Base-by-base conservation (phyloP, 2,329 filamentous ascomycete genomes). In the Curvularia spicifera region DNA sequence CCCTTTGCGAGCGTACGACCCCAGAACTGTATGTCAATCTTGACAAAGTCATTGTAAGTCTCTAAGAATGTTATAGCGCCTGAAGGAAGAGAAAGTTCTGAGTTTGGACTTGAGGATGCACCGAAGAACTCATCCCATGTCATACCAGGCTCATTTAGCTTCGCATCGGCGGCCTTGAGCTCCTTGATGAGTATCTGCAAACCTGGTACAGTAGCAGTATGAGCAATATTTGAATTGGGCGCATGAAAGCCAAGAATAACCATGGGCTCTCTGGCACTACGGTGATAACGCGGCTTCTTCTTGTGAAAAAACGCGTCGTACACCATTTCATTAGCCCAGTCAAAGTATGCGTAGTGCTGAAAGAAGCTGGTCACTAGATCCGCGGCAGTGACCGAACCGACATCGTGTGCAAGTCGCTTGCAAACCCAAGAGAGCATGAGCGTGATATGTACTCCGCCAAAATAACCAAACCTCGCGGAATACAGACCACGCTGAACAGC, bases 1-100 rank as follows among this genome's bases (percentile, higher is more conserved):
- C 85, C 84, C 53, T 82, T 85, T 1, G 80, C 75, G 1, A 81
- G 74, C 2, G 85, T 85, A 6, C 82, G 75, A 1, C 86, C 87
- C 88, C 88, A 90, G 72, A 87, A 90, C 46, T 87, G 85, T 1
- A 85, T 80, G 56, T 88, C 84, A 51, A 90, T 81, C 65, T 84
- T 85, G 56, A 87, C 74, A 66, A 87, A 90, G 51, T 77, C 83
- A 53, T 78, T 81, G 70, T 84, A 85, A 0, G 75, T 67, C 1
- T 63, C 64, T 5, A 89, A 67, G 61, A 90, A 90, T 3, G 82
- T 79, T 1, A 40, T 49, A 39, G 61, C 59, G 1, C 64, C 63
- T 18, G 22, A 22, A 33, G 37, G 44, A 9, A 59, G 45, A 13
- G 18, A 24, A 5, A 22, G 18, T 9, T 15, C 18, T 7, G 22